Conservation (phyloP, 2,329 filamentous ascomycete genomes). For the Paraconiothyrium sp. region DNA sequence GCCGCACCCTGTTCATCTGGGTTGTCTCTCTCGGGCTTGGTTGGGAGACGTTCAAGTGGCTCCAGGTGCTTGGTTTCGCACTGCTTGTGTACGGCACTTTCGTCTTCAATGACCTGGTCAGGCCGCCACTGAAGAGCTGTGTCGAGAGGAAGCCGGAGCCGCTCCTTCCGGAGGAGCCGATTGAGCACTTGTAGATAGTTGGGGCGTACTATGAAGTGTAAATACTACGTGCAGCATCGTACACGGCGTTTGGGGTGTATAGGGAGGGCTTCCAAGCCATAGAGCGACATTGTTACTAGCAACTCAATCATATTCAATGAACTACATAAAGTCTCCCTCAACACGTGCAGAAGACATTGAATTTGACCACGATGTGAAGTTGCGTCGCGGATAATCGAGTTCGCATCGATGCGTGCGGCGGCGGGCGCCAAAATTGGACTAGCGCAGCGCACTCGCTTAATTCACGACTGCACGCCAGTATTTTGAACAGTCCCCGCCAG, state of each 20-base stretch:
- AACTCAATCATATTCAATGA: neutral
- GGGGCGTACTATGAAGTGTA: neutral
- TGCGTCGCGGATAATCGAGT: neutral
- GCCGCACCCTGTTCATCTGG: conserved; percentile 98
- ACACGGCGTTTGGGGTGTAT: conserved; percentile 13
- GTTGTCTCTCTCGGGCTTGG: conserved; percentile 89
- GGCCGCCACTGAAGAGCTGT: conserved; percentile 77
- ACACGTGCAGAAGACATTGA: neutral
- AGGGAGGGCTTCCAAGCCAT: neutral
- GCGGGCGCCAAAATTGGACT: conserved; percentile 19
- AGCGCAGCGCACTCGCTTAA: conserved; percentile 28
- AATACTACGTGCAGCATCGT: conserved; percentile 9
- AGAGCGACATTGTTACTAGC: neutral
- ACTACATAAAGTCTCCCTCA: neutral
- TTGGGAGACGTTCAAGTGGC: conserved; percentile 98
- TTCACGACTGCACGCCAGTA: conserved; percentile 14
- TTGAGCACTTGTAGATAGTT: conserved; percentile 68
- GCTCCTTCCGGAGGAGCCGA: conserved; percentile 82
- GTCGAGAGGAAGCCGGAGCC: conserved; percentile 66
- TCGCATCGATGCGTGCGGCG: conserved; percentile 1
- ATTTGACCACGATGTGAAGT: neutral
- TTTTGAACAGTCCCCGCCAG: conserved; percentile 21
- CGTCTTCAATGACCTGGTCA: conserved; percentile 93
- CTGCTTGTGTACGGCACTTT: conserved; percentile 96
- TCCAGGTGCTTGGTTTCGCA: conserved; percentile 89